Evolutionary conservation across 148 eudicot species (phyloP), one percentile per base, ranked within the genome.

Genomic region (Nyssa sinensis): DNA sequence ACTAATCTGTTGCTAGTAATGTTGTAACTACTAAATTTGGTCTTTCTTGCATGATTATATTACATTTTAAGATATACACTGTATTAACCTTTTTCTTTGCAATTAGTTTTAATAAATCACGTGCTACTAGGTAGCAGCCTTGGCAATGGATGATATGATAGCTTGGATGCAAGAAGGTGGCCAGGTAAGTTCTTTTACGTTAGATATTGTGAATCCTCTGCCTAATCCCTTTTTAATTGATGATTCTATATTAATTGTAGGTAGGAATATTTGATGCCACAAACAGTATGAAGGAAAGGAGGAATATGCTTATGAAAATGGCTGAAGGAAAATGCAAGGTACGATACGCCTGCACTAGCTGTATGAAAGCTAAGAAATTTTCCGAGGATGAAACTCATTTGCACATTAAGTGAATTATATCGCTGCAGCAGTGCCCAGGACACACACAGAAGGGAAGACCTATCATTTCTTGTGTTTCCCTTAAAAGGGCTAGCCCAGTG

Each of bases 161-260:
- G 84, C 96, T 77, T 95, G 99, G 99, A 93, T 95, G 99, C 91
- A 95, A 77, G 99, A 95, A 84, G 99, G 99, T 75, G 99, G 99
- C 67, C 99, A 95, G 81, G 99, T 92, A 82, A 64, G 93, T 88
- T 74, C 11, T 78, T 64, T 62, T 24, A 49, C 25, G 51, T 78
- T 73, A 14, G 27, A 49, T 64, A 31, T 13, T 75, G 53, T 72
- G 23, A 23, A 8, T 35, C 63, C 23, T 33, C 49, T 34, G n/a
- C 53, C 32, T 47, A 66, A 63, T 75, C 57, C 32, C 33, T 41
- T 66, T 69, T 33, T 39, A 76, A 51, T 29, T 71, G 75, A 9
- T 57, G n/a, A 58, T 70, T 66, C 16, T 24, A 66, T 51, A 24
- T 75, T 79, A 49, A 66, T 35, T 74, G 73, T 76, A 95, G 99